phyloP scores from a whole-genome alignment of 2,329 filamentous ascomycete genomes.

The Xylariaceae sp. region DNA sequence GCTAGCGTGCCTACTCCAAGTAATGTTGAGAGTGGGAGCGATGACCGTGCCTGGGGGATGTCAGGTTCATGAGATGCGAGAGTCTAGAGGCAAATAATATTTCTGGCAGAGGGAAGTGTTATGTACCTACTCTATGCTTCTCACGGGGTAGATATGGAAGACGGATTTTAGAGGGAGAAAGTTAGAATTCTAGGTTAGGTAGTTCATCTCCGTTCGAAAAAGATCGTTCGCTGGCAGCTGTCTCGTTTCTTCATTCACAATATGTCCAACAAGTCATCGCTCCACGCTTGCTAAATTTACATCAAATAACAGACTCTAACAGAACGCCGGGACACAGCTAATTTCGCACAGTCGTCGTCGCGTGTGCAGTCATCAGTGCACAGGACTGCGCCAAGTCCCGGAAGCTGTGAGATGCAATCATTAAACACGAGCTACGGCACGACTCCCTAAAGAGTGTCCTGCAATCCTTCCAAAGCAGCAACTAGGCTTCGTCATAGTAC shows the following conservation, averaged over 20 bases:
- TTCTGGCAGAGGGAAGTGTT: no score
- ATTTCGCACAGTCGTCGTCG: no score
- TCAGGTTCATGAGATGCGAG: no score
- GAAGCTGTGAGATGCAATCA: background rate
- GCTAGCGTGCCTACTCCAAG: no score
- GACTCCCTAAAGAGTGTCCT: constrained; percentile 1
- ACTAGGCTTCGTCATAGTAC: constrained; percentile 28
- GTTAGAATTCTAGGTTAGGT: background rate
- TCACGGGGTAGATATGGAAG: no score
- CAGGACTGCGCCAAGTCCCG: no score
- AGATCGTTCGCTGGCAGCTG: constrained; percentile 5
- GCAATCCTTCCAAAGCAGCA: constrained; percentile 9
- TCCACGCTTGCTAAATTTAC: background rate
- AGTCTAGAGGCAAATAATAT: no score
- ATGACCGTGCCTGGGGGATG: no score
- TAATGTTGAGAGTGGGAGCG: no score
- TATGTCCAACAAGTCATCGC: constrained; percentile 2
- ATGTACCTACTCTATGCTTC: no score
- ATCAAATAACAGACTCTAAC: background rate
- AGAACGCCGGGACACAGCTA: constrained; percentile 1
- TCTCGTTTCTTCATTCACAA: constrained; percentile 12
- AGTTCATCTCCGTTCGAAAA: background rate
- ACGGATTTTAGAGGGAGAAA: no score
- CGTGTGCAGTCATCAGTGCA: no score
- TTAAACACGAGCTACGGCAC: background rate